Percentiles rank a stretch among this genome's conserved stretches.
Evolutionary conservation across 2,329 filamentous ascomycete species (phyloP).

Genomic region (Golovinomyces cichoracearum): DNA sequence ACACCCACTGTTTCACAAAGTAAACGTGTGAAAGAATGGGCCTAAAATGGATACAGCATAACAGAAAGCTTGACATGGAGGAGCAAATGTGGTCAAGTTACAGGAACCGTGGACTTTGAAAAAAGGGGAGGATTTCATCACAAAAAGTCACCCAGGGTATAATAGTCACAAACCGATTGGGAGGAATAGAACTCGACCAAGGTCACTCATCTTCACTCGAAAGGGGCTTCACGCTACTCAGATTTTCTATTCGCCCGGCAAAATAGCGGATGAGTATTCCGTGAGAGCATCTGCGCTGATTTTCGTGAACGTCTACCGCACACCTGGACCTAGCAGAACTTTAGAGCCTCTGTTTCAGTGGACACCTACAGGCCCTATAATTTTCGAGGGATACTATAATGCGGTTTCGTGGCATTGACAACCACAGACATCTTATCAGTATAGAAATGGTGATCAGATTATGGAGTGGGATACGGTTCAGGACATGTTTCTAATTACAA

Average conservation of each 20-base stretch:
- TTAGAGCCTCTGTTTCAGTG: neutral
- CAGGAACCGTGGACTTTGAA: neutral
- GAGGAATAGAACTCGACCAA: neutral
- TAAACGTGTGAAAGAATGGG: neutral
- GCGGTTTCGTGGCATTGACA: neutral
- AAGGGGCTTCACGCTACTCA: neutral
- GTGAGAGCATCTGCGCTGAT: neutral
- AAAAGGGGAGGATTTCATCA: neutral
- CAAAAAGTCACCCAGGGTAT: neutral
- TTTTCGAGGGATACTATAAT: neutral
- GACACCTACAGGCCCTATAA: neutral
- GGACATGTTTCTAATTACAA: neutral
- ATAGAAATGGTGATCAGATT: neutral
- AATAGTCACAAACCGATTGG: neutral
- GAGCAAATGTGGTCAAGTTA: neutral
- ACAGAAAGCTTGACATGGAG: neutral
- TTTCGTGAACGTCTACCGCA: neutral
- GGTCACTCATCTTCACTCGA: neutral
- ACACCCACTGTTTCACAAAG: neutral
- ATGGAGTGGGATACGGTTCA: neutral
- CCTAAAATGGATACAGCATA: neutral
- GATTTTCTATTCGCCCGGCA: neutral
- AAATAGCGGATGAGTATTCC: neutral
- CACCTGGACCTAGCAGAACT: neutral
- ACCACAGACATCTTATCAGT: neutral